A percentile compares a stretch with the other conserved stretches of the same genome.
Evolutionary conservation across 306 rosid genomes (phyloP).

Genomic region (Styphnolobium japonicum): DNA sequence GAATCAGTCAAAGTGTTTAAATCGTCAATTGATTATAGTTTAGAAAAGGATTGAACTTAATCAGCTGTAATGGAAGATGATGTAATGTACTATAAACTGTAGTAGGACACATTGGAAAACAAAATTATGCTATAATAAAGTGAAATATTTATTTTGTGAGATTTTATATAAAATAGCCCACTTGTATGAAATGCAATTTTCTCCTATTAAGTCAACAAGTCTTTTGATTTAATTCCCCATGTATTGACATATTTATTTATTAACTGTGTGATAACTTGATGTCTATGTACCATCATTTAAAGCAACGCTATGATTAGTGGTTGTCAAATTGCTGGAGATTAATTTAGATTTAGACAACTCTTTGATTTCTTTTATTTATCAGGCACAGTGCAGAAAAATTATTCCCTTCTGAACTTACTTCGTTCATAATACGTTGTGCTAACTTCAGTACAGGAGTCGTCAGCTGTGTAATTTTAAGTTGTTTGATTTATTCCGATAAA

Average conservation of each 20-base stretch:
- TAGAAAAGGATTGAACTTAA: no score
- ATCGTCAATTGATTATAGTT: no score
- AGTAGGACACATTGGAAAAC: neutral
- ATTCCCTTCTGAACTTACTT: neutral
- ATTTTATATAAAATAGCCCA: neutral
- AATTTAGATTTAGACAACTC: neutral
- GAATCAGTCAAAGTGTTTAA: no score
- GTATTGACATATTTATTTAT: neutral
- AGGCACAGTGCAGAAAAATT: neutral
- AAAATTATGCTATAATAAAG: no score
- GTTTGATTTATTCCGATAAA: neutral
- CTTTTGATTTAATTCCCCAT: neutral
- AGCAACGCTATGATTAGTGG: neutral
- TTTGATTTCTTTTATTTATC: neutral
- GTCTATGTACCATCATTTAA: neutral
- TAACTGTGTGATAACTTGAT: neutral
- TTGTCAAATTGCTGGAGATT: neutral
- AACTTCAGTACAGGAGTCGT: neutral
- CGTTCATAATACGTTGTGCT: neutral
- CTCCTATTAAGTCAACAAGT: neutral
- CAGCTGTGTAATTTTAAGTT: neutral
- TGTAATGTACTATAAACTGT: neutral
- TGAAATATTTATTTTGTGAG: no score
- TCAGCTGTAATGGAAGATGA: neutral
- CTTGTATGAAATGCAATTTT: neutral